phyloP scores from a whole-genome alignment of 176 grass and related monocot genomes.

The Tuctoria greenei region DNA sequence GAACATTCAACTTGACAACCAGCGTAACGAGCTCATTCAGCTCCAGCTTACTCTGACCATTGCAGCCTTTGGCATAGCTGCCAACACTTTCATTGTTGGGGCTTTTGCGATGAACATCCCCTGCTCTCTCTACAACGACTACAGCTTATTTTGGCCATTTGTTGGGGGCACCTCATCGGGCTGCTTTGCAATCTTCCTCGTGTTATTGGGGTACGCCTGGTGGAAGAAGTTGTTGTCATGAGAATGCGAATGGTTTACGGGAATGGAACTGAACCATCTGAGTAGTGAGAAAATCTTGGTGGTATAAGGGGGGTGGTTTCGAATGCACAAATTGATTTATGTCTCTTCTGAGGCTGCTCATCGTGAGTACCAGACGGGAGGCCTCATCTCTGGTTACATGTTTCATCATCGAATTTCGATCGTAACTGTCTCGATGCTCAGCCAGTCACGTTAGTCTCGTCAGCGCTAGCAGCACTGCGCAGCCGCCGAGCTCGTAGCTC shows the following conservation, averaged over 20 bases:
- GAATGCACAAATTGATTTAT: not conserved
- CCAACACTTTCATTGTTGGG: slow-evolving; percentile 69
- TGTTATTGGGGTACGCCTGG: slow-evolving; percentile 78
- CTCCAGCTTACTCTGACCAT: slow-evolving; percentile 89
- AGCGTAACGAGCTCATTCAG: slow-evolving; percentile 89
- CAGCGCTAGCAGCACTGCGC: too few relatives aligned
- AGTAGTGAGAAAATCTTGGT: not conserved
- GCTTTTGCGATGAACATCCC: slow-evolving; percentile 90
- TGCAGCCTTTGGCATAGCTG: slow-evolving; percentile 74
- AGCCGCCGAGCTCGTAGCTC: too few relatives aligned
- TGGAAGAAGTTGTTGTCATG: slow-evolving; percentile 93
- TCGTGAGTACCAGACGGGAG: too few relatives aligned
- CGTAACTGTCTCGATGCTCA: too few relatives aligned
- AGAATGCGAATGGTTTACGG: too few relatives aligned
- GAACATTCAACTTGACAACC: slow-evolving; percentile 94
- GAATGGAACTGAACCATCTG: not conserved
- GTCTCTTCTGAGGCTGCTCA: not conserved
- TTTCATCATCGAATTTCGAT: too few relatives aligned
- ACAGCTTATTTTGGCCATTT: slow-evolving; percentile 74
- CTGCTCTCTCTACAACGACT: slow-evolving; percentile 39
- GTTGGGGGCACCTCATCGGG: slow-evolving; percentile 57
- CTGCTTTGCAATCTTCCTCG: slow-evolving; percentile 58
- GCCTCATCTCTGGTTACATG: too few relatives aligned
- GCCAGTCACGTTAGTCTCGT: too few relatives aligned
- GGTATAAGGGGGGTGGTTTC: not conserved